phyloP scores from a whole-genome alignment of 441 rosid species.

The Sinapis alba region DNA sequence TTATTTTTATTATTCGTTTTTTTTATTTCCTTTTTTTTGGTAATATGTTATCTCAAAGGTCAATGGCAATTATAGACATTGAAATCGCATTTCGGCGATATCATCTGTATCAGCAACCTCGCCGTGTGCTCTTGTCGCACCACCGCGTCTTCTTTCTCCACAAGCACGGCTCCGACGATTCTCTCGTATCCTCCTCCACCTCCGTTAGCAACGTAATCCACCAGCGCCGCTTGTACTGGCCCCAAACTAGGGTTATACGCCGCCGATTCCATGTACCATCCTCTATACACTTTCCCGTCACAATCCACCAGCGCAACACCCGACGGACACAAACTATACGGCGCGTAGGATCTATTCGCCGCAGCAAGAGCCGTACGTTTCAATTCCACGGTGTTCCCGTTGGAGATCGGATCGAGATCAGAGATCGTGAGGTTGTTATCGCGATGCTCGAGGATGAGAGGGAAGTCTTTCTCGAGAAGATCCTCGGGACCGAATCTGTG shows the following conservation, averaged over 20 bases:
- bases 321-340: conserved; percentile 84
- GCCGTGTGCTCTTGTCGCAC: conserved; percentile 38
- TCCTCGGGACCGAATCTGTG: conserved; percentile 78
- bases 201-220: conserved; percentile 63
- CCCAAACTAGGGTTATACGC: conserved; percentile 91
- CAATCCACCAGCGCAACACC: conserved; percentile 76
- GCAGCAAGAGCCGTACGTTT: conserved; percentile 61
- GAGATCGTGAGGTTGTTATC: conserved; percentile 44
- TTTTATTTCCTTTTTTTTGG: neutral
- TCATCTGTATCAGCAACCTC: conserved; percentile 31
- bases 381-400: conserved; percentile 13
- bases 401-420: conserved; percentile 1
- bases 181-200: conserved; percentile 72
- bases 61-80: conserved; percentile 30
- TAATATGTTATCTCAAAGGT: neutral
- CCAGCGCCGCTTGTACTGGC: conserved; percentile 85
- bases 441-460: conserved; percentile 67
- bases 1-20: no score
- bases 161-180: conserved; percentile 66
- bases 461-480: conserved; percentile 54
- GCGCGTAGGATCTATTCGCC: conserved; percentile 80
- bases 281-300: conserved; percentile 71
- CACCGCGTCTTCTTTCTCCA: conserved; percentile 43
- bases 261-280: conserved; percentile 86
- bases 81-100: conserved; percentile 39